Percentiles rank a stretch among this genome's conserved stretches.
phyloP scores from a whole-genome alignment of 2,329 filamentous ascomycete genomes.

The Xenosphaeropsis pyriputrescens region DNA sequence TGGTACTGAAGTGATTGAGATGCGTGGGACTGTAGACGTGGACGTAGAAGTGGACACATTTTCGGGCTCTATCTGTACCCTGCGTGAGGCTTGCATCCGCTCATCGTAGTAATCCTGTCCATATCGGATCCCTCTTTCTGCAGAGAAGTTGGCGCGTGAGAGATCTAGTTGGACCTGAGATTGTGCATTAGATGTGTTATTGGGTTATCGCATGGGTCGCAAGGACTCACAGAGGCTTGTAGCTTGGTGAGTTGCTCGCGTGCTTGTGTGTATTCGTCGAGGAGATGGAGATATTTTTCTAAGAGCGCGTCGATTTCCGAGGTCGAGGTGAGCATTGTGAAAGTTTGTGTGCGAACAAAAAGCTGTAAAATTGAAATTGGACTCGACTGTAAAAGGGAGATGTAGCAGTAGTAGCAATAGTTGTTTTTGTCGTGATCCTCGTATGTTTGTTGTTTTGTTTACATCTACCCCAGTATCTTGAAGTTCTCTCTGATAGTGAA shows the following conservation, averaged over 20 bases:
- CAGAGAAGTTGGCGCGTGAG: slow-evolving; percentile 63
- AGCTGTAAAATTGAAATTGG: no score
- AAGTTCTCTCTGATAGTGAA: no score
- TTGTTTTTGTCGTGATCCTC: no score
- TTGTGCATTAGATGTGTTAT: background rate
- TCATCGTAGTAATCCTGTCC: slow-evolving; percentile 60
- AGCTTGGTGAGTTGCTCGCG: slow-evolving; percentile 35
- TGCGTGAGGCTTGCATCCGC: slow-evolving; percentile 48
- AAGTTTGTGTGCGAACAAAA: no score
- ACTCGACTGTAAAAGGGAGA: no score
- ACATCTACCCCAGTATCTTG: no score
- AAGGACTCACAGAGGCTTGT: slow-evolving; percentile 31
- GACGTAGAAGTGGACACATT: no score
- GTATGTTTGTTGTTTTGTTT: no score
- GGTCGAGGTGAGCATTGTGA: slow-evolving; percentile 1
- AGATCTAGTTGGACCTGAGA: slow-evolving; percentile 21
- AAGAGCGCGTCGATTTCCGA: slow-evolving; percentile 44
- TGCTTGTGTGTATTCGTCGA: slow-evolving; percentile 52
- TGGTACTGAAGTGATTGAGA: background rate
- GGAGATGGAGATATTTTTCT: slow-evolving; percentile 46
- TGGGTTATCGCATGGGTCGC: background rate
- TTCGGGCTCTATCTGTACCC: no score
- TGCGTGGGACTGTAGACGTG: background rate
- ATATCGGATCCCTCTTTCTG: slow-evolving; percentile 47
- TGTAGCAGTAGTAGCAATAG: no score